Percentiles rank a stretch among this genome's conserved stretches.
These are phyloP conservation scores for Botrytis cinerea DNA, from an alignment of 2,329 filamentous ascomycete genomes.

Conservation along the genomic window DNA sequence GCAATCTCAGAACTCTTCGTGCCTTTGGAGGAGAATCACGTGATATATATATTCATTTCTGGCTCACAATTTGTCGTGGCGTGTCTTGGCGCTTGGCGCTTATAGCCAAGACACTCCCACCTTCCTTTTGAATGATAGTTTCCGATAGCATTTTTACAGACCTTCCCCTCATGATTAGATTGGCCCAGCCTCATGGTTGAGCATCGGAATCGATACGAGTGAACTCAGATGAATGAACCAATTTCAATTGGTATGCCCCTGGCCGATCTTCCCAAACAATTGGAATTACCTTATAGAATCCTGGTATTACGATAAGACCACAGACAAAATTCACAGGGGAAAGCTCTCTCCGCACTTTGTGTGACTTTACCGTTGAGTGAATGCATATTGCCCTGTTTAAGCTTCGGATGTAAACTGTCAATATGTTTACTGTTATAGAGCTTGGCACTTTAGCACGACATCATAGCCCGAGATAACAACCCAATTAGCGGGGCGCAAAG, in stretches of 20 bases:
- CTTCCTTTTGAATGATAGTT: slow-evolving; percentile 18
- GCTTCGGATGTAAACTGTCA: slow-evolving; percentile 1
- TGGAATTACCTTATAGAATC: slow-evolving; percentile 19
- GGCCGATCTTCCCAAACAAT: not conserved
- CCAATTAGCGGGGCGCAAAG: not conserved
- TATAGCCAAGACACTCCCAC: slow-evolving; percentile 13
- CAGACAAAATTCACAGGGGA: not conserved
- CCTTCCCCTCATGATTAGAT: slow-evolving; percentile 19
- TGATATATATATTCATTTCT: not conserved
- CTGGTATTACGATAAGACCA: slow-evolving; percentile 14
- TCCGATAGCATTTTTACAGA: slow-evolving; percentile 6
- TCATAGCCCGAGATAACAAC: slow-evolving; percentile 15
- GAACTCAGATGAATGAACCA: not conserved
- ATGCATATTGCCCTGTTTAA: not conserved
- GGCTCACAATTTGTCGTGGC: slow-evolving; percentile 3
- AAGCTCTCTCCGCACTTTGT: slow-evolving; percentile 18
- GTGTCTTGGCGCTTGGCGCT: slow-evolving; percentile 19
- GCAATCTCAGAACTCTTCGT: not conserved
- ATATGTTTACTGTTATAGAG: not conserved
- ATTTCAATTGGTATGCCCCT: slow-evolving; percentile 1
- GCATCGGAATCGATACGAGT: slow-evolving; percentile 15
- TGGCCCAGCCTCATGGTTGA: not conserved
- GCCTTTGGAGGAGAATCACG: not conserved
- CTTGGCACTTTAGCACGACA: slow-evolving; percentile 20
- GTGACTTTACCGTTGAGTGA: not conserved